Evolutionary conservation across 306 rosid genomes (phyloP).

Genomic region (Gastrolobium villosum): DNA sequence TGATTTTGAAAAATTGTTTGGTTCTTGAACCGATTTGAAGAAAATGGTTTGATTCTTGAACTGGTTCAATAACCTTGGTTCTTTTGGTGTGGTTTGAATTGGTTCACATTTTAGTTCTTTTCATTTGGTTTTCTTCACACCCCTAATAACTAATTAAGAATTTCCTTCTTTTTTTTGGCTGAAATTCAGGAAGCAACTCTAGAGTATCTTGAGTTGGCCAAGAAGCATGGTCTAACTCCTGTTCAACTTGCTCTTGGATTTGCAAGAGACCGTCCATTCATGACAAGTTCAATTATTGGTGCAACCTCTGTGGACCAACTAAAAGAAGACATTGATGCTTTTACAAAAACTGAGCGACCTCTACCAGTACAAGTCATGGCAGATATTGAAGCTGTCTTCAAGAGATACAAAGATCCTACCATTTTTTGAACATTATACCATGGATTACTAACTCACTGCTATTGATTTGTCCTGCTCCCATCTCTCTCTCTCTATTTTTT

Average conservation of each 20-base stretch:
- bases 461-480: neutral
- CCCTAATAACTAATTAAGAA: constrained; percentile 2
- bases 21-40: too few species aligned
- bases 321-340: constrained; percentile 85
- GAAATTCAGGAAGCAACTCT: constrained; percentile 79
- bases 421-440: constrained; percentile 46
- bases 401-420: constrained; percentile 86
- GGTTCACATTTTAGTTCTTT: too few species aligned
- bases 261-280: constrained; percentile 84
- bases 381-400: constrained; percentile 74
- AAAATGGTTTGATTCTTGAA: too few species aligned
- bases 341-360: constrained; percentile 70
- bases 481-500: constrained; percentile 13
- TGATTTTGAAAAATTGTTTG: too few species aligned
- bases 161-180: constrained; percentile 2
- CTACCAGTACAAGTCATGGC: constrained; percentile 67
- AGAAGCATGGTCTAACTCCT: constrained; percentile 76
- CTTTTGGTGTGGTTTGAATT: too few species aligned
- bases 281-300: constrained; percentile 90
- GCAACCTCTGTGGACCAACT: constrained; percentile 89
- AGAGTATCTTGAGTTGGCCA: constrained; percentile 70
- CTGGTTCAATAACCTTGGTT: too few species aligned
- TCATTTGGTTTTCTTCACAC: too few species aligned
- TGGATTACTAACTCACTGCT: constrained; percentile 1
- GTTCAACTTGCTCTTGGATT: constrained; percentile 91